Conservation (phyloP, 106 monocot species). For the Posidonia australis region DNA sequence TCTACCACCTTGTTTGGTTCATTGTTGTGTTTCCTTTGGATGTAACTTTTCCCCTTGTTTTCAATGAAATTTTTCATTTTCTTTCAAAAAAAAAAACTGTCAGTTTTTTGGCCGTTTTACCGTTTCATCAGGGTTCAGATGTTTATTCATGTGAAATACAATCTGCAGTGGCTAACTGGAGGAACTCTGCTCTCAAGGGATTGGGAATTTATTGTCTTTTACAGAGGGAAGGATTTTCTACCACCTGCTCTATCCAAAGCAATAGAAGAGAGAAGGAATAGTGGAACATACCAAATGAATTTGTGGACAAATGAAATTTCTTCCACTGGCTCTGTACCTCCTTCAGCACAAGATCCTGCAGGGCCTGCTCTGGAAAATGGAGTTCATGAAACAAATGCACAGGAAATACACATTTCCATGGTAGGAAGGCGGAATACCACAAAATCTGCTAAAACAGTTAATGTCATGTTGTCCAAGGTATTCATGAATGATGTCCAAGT, state of each 20-base stretch:
- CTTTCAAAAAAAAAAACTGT: too few relatives aligned
- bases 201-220: conserved; percentile 73
- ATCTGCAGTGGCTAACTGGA: conserved; percentile 73
- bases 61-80: too few relatives aligned
- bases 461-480: conserved; percentile 48
- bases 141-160: not conserved
- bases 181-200: conserved; percentile 89
- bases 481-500: not conserved
- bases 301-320: conserved; percentile 7
- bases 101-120: too few relatives aligned
- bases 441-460: conserved; percentile 22
- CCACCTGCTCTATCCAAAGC: conserved; percentile 72
- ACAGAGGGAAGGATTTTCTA: conserved; percentile 97
- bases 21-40: too few relatives aligned
- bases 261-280: conserved; percentile 74
- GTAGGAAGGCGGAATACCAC: conserved; percentile 11
- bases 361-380: conserved; percentile 10
- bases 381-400: conserved; percentile 5
- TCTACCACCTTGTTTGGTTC: too few relatives aligned
- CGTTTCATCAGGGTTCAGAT: not conserved
- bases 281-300: conserved; percentile 23
- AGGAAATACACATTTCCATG: conserved; percentile 3
- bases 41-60: too few relatives aligned
- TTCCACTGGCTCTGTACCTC: not conserved
- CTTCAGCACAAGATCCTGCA: not conserved